Conservation (phyloP, 805 yeast genomes). For the Candida koratica region DNA sequence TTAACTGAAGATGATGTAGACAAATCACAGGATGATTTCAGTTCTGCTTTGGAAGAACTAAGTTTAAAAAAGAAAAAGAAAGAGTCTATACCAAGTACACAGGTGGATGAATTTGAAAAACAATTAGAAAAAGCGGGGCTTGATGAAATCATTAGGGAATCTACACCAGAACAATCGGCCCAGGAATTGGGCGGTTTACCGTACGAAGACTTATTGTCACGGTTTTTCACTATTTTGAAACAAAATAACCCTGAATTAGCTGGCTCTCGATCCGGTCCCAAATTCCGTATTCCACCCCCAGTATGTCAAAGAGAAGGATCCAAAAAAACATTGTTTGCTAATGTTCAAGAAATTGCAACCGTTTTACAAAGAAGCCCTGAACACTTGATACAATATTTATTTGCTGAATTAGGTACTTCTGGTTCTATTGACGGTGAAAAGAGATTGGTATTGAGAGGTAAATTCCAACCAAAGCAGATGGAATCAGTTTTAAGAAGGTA, state of each 20-base stretch:
- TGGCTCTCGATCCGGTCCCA: constrained; percentile 88
- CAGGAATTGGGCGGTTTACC: constrained; percentile 53
- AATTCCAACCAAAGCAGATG: constrained; percentile 95
- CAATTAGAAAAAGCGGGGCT: constrained; percentile 89
- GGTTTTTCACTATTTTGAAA: constrained; percentile 83
- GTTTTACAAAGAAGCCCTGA: constrained; percentile 96
- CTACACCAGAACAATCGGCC: constrained; percentile 28
- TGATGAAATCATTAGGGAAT: constrained; percentile 36
- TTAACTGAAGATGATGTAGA: constrained; percentile 23
- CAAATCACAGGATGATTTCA: constrained; percentile 28
- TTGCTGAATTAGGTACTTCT: constrained; percentile 98
- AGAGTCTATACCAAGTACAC: constrained; percentile 62
- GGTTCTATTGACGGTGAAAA: constrained; percentile 98
- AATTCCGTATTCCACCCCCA: constrained; percentile 97
- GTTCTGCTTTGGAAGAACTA: constrained; percentile 38
- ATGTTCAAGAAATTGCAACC: constrained; percentile 90
- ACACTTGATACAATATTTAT: constrained; percentile 92
- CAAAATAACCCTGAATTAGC: constrained; percentile 97
- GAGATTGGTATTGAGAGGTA: constrained; percentile 95
- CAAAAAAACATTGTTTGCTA: constrained; percentile 93
- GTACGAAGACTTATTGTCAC: constrained; percentile 70
- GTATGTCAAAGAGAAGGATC: constrained; percentile 94
- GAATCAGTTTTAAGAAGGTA: constrained; percentile 95
- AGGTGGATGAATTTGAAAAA: constrained; percentile 79
- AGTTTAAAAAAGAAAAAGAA: constrained; percentile 70